phyloP scores from a whole-genome alignment of 805 yeast genomes.

The Myxozyma mucilagina region DNA sequence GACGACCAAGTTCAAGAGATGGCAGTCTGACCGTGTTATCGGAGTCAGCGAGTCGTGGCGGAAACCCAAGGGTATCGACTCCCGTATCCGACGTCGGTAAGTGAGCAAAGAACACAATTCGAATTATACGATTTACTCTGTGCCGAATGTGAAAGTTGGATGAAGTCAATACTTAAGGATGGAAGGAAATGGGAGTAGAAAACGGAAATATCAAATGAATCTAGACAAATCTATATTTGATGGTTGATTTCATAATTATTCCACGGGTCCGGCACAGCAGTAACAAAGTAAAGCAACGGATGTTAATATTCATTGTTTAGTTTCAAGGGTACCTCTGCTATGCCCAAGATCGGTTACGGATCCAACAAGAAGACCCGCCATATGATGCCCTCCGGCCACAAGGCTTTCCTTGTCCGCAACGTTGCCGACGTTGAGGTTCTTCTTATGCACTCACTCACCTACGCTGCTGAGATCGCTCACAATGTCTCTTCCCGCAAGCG shows the following conservation, averaged over 20 bases:
- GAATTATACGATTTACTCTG: background rate
- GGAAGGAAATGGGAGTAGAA: background rate
- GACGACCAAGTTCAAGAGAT: slow-evolving; percentile 99
- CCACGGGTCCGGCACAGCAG: background rate
- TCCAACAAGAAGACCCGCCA: slow-evolving; percentile 98
- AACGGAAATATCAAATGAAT: background rate
- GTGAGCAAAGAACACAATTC: background rate
- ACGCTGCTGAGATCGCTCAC: slow-evolving; percentile 99
- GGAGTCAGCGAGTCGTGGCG: slow-evolving; percentile 99
- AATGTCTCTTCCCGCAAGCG: slow-evolving; percentile 98
- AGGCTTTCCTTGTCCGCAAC: slow-evolving; percentile 92
- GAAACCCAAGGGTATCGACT: slow-evolving; percentile 99
- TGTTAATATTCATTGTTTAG: background rate
- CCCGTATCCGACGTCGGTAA: slow-evolving; percentile 89
- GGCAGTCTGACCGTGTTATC: slow-evolving; percentile 99
- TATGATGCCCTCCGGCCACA: slow-evolving; percentile 97
- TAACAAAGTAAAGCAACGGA: background rate
- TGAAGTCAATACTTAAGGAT: background rate
- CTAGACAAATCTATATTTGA: background rate
- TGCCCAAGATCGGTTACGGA: slow-evolving; percentile 99
- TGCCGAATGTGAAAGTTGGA: background rate
- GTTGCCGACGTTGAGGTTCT: slow-evolving; percentile 89
- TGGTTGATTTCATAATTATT: background rate
- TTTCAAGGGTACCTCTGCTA: slow-evolving; percentile 98
- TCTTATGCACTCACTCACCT: slow-evolving; percentile 95